These are phyloP conservation scores for Hortiboletus flavorubellus DNA, from an alignment of 768 basidiomycete species.

Conservation along the genomic window DNA sequence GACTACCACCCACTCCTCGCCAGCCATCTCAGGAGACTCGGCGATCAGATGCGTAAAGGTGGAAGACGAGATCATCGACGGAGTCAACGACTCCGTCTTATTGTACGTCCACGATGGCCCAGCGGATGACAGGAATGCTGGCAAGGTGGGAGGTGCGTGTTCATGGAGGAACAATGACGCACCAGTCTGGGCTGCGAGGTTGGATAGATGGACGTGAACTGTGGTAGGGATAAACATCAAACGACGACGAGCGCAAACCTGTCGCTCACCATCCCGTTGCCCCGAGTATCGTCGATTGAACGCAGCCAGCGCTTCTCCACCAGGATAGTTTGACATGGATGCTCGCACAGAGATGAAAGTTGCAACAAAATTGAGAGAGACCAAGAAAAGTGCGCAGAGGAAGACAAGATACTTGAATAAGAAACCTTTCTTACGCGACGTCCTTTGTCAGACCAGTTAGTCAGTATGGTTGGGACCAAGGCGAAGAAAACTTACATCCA, in stretches of 20 bases:
- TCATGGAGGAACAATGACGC: slow-evolving; percentile 84
- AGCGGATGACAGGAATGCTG: slow-evolving; percentile 9
- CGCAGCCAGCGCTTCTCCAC: slow-evolving; percentile 63
- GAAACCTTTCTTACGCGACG: slow-evolving; percentile 45
- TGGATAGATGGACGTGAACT: slow-evolving; percentile 76
- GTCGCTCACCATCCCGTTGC: slow-evolving; percentile 29
- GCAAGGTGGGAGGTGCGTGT: slow-evolving; percentile 49
- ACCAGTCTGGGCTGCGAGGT: slow-evolving; percentile 86
- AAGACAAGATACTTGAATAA: slow-evolving; percentile 45
- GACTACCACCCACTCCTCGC: slow-evolving; percentile 41
- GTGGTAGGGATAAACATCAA: slow-evolving; percentile 9
- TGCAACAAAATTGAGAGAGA: slow-evolving; percentile 50
- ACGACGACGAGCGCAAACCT: background rate
- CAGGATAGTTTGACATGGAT: slow-evolving; percentile 84
- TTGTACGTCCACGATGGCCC: slow-evolving; percentile 61
- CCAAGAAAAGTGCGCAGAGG: slow-evolving; percentile 43
- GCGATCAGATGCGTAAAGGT: slow-evolving; percentile 63
- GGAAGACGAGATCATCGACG: slow-evolving; percentile 38
- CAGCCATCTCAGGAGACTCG: slow-evolving; percentile 36
- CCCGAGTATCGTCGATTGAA: slow-evolving; percentile 54
- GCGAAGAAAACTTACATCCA: slow-evolving; percentile 51
- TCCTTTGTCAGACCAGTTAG: slow-evolving; percentile 31
- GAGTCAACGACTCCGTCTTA: slow-evolving; percentile 70
- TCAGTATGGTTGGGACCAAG: background rate
- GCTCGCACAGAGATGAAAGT: slow-evolving; percentile 54